Base-by-base conservation (phyloP, 2,329 filamentous ascomycete genomes). In the Hawksworthiomyces lignivorus region DNA sequence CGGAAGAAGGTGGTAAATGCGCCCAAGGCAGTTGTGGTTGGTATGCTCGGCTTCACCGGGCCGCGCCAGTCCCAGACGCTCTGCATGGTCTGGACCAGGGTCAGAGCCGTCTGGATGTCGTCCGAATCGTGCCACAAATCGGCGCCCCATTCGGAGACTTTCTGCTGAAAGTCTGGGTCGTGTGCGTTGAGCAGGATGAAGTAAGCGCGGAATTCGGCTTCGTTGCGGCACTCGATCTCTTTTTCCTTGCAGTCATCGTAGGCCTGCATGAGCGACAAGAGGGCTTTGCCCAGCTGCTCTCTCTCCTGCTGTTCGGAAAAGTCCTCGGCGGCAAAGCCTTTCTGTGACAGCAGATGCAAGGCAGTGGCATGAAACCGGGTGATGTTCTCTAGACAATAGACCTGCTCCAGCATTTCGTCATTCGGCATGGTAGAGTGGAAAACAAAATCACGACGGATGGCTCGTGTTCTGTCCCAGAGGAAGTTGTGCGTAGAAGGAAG, bases 281-380 rank as follows among this genome's bases (percentile, higher is more conserved):
- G 62, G 0, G 79, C 72, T 52, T 82, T 82, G 28, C 75, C 73
- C 14, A 84, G 66, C 54, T 84, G 80, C 55, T 84, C 80, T 19
- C 78, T 64, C 56, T 84, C 80, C 53, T 83, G 80, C 48, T 80
- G 77, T 51, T 80, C 75, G 5, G 76, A 76, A 51, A 82, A 83
- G 43, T 76, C 75, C 24, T 79, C 72, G 1, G 72, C 67, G 1
- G 70, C 68, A 35, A 75, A 68, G 9, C 70, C 75, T 15, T 70
- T 65, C 42, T 69, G 67, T 0, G 77, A 79, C 39, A 84, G 66
- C 31, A 81, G 68, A 54, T 84, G 80, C 7, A 83, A 63, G 6
- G 79, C 69, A 6, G 75, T 75, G 30, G 80, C 78, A 55, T 84
- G 80, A 44, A 84, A 83, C 39, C 80, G 71, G 11, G 76, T 70